These are phyloP conservation scores for Colletotrichum sublineola DNA, from an alignment of 2,329 filamentous ascomycete genomes.

Conservation along the genomic window DNA sequence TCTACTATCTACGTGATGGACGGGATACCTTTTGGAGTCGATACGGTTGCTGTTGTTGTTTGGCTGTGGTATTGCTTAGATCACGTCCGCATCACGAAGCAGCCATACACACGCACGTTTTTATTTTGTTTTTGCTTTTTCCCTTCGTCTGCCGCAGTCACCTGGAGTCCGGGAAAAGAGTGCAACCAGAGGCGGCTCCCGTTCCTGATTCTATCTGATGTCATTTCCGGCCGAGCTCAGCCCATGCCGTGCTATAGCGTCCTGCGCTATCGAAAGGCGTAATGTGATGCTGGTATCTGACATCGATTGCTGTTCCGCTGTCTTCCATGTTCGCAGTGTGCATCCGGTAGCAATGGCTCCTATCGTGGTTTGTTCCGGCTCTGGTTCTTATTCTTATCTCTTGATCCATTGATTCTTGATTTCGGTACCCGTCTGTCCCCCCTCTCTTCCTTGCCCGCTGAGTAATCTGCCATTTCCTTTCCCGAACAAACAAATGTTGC, in stretches of 20 bases:
- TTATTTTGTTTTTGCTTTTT: too few relatives aligned
- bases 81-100: too few relatives aligned
- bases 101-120: too few relatives aligned
- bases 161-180: neutral
- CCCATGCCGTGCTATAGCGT: neutral
- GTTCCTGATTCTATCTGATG: neutral
- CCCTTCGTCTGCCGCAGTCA: too few relatives aligned
- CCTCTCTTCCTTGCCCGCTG: neutral
- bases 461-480: neutral
- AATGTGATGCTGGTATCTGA: too few relatives aligned
- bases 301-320: slow-evolving; percentile 28
- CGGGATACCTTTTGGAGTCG: neutral
- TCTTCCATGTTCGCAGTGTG: neutral
- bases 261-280: too few relatives aligned
- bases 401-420: neutral
- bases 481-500: neutral
- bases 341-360: neutral
- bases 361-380: neutral
- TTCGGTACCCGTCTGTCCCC: neutral
- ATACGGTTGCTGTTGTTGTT: neutral
- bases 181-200: neutral
- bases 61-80: neutral
- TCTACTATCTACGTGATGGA: neutral
- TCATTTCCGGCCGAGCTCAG: neutral
- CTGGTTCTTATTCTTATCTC: neutral